phyloP scores from a whole-genome alignment of 345 rosid genomes.

The Salix arbutifolia region DNA sequence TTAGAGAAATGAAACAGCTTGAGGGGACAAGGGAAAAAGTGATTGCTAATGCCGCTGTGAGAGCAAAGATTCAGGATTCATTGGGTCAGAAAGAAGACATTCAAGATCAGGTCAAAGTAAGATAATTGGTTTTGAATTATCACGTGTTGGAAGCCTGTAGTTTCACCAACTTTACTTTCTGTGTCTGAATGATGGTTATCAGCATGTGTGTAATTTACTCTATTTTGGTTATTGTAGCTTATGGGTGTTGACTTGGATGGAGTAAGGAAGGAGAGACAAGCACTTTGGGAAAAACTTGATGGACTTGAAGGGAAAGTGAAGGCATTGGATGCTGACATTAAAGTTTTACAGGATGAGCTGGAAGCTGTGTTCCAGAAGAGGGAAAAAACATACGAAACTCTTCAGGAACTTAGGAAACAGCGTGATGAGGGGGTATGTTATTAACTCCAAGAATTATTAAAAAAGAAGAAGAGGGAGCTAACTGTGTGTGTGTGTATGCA shows the following conservation, averaged over 20 bases:
- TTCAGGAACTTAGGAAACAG: constrained; percentile 55
- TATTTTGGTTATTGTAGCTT: constrained; percentile 43
- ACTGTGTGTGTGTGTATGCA: background rate
- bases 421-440: constrained; percentile 65
- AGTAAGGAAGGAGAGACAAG: constrained; percentile 81
- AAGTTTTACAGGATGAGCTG: constrained; percentile 51
- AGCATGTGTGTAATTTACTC: background rate
- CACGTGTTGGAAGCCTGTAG: background rate
- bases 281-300: constrained; percentile 51
- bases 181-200: background rate
- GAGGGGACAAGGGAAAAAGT: constrained; percentile 93
- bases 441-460: background rate
- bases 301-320: constrained; percentile 51
- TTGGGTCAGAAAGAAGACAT: constrained; percentile 82
- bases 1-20: constrained; percentile 82
- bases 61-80: constrained; percentile 80
- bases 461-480: background rate
- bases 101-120: constrained; percentile 95
- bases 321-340: constrained; percentile 53
- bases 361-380: constrained; percentile 46
- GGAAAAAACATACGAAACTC: constrained; percentile 51
- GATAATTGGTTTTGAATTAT: constrained; percentile 7
- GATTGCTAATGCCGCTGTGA: constrained; percentile 71
- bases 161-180: background rate
- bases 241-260: constrained; percentile 87